These are phyloP conservation scores for Yarrowia yakushimensis DNA, from an alignment of 805 yeast genomes.

Conservation along the genomic window DNA sequence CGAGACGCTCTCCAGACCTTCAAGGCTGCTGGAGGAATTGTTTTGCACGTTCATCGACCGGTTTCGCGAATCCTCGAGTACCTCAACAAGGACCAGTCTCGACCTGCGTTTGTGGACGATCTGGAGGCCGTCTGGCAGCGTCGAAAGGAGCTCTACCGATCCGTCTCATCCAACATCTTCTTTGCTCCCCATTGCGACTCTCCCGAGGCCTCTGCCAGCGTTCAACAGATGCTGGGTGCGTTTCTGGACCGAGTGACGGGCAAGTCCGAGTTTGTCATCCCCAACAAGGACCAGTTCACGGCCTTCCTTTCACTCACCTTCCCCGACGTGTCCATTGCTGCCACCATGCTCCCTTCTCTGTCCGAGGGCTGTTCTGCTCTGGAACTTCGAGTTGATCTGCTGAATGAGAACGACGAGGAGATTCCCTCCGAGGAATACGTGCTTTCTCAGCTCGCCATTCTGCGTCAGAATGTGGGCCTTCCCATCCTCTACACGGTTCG, in stretches of 20 bases:
- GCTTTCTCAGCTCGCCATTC: slow-evolving; percentile 64
- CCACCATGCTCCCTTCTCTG: slow-evolving; percentile 48
- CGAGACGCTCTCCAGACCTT: slow-evolving; percentile 60
- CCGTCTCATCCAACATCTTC: slow-evolving; percentile 73
- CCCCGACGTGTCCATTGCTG: slow-evolving; percentile 51
- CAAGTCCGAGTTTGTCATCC: slow-evolving; percentile 40
- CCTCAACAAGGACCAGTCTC: slow-evolving; percentile 68
- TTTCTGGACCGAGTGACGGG: slow-evolving; percentile 67
- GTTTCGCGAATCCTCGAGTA: slow-evolving; percentile 74
- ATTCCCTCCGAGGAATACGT: slow-evolving; percentile 48
- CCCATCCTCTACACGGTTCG: slow-evolving; percentile 83
- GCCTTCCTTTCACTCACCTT: slow-evolving; percentile 70
- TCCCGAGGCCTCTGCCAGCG: slow-evolving; percentile 50
- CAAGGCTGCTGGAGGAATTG: slow-evolving; percentile 62
- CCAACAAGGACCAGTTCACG: slow-evolving; percentile 44
- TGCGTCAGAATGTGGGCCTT: slow-evolving; percentile 60
- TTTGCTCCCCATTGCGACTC: slow-evolving; percentile 69
- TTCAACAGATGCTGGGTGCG: slow-evolving; percentile 56
- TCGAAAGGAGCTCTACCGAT: slow-evolving; percentile 74
- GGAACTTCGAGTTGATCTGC: slow-evolving; percentile 75
- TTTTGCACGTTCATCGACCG: slow-evolving; percentile 86
- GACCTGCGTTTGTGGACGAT: slow-evolving; percentile 79
- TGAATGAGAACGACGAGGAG: slow-evolving; percentile 43
- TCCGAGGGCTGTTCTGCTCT: slow-evolving; percentile 74
- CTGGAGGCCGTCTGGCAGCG: slow-evolving; percentile 78